Conservation (phyloP, 768 basidiomycete genomes). For the Boletus speciosus region DNA sequence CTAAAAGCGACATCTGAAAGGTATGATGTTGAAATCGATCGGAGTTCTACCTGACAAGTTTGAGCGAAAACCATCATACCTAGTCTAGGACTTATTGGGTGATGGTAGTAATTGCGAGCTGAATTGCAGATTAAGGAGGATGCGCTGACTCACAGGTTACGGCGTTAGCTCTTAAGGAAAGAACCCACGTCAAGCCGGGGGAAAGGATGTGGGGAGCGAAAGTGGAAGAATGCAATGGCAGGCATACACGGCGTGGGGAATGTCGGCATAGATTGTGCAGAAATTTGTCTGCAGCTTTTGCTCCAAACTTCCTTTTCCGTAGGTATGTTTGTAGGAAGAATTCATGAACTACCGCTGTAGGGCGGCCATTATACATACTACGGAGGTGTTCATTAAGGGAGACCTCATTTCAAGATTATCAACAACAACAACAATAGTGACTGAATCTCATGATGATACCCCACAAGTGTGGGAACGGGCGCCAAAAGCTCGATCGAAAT, state of each 20-base stretch:
- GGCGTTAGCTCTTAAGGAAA: background rate
- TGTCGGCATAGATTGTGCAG: conserved; percentile 4
- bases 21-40: background rate
- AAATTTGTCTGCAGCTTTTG: conserved; percentile 13
- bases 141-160: background rate
- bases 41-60: background rate
- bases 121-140: background rate
- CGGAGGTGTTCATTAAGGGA: background rate
- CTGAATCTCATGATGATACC: background rate
- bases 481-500: background rate
- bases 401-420: background rate
- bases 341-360: background rate
- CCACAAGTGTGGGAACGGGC: conserved; percentile 14
- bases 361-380: no score
- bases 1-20: conserved; percentile 35
- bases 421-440: background rate
- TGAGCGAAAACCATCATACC: background rate
- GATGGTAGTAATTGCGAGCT: background rate
- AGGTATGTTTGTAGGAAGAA: background rate
- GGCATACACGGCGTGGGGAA: conserved; percentile 1
- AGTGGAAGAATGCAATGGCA: background rate
- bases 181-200: background rate
- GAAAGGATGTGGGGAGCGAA: background rate
- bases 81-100: background rate
- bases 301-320: conserved; percentile 20